Percentiles rank a stretch among this genome's conserved stretches.
Evolutionary conservation across 1,284 basidiomycete species (phyloP).

Genomic region (Apiotrichum brassicae): DNA sequence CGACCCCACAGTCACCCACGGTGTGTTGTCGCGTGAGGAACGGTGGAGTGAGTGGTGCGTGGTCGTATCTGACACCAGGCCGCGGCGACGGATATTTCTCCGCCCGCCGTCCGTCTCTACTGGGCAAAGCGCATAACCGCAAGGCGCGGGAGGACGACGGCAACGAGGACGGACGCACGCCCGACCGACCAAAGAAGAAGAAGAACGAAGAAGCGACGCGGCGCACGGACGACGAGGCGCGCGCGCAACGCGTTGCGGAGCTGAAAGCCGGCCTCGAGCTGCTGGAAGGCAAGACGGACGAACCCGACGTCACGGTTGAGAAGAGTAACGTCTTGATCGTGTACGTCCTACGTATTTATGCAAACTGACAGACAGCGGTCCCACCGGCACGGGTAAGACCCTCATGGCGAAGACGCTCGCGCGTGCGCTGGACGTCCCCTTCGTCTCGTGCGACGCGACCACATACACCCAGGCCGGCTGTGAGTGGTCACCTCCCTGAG

Average conservation of each 20-base stretch:
- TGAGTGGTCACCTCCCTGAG: slow-evolving; percentile 16
- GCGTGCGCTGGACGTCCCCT: slow-evolving; percentile 79
- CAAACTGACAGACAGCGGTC: slow-evolving; percentile 31
- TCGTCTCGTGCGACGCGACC: slow-evolving; percentile 56
- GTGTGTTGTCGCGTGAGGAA: slow-evolving; percentile 30
- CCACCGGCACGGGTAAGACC: slow-evolving; percentile 66
- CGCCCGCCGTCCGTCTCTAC: slow-evolving; percentile 48
- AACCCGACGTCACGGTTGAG: slow-evolving; percentile 55
- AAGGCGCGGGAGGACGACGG: background rate
- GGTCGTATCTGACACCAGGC: slow-evolving; percentile 17
- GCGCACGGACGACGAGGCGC: no score
- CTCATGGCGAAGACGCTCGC: slow-evolving; percentile 78
- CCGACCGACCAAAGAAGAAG: background rate
- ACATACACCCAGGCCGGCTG: slow-evolving; percentile 50
- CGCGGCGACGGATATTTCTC: slow-evolving; percentile 42
- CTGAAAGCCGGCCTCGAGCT: slow-evolving; percentile 13
- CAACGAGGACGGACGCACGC: background rate
- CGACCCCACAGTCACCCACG: slow-evolving; percentile 38
- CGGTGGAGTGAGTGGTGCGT: slow-evolving; percentile 39
- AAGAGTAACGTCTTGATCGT: slow-evolving; percentile 90
- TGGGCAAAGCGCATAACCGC: slow-evolving; percentile 13
- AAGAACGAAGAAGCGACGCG: slow-evolving; percentile 7
- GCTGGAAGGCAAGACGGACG: background rate
- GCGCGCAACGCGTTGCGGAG: slow-evolving; percentile 7
- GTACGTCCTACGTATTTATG: slow-evolving; percentile 47